A percentile compares a stretch with the other conserved stretches of the same genome.
Evolutionary conservation across 1,284 basidiomycete species (phyloP).

Genomic region (Naganishia sp.): DNA sequence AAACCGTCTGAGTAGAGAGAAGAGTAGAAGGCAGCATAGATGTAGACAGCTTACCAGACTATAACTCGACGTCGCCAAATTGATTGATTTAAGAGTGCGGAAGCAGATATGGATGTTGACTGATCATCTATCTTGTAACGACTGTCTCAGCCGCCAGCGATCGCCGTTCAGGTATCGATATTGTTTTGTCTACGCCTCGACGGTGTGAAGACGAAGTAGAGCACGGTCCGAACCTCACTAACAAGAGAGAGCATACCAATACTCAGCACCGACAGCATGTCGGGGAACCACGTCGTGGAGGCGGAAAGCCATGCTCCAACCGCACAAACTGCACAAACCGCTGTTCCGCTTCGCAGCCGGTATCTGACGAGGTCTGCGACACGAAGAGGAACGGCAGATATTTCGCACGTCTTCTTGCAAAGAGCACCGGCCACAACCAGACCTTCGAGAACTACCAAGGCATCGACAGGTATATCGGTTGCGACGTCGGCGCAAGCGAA

Average conservation of each 20-base stretch:
- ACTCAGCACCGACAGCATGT: too few species aligned
- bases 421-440: background rate
- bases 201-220: too few species aligned
- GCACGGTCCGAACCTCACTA: background rate
- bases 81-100: too few species aligned
- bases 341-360: conserved; percentile 3
- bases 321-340: background rate
- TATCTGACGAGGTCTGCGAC: conserved; percentile 23
- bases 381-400: conserved; percentile 14
- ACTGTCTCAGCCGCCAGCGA: conserved; percentile 6
- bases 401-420: conserved; percentile 7
- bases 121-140: conserved; percentile 3
- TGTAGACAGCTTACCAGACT: too few species aligned
- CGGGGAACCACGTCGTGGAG: too few species aligned
- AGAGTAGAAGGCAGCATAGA: too few species aligned
- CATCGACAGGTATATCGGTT: background rate
- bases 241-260: too few species aligned
- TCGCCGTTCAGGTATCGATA: conserved; percentile 17
- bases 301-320: too few species aligned
- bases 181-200: background rate
- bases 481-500: conserved; percentile 1
- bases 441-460: background rate
- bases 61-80: too few species aligned
- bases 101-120: conserved; percentile 2
- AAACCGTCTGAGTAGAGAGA: too few species aligned